A percentile compares a stretch with the other conserved stretches of the same genome.
Conservation (phyloP, 179 eudicot genomes). For the Amaranthus tricolor region DNA sequence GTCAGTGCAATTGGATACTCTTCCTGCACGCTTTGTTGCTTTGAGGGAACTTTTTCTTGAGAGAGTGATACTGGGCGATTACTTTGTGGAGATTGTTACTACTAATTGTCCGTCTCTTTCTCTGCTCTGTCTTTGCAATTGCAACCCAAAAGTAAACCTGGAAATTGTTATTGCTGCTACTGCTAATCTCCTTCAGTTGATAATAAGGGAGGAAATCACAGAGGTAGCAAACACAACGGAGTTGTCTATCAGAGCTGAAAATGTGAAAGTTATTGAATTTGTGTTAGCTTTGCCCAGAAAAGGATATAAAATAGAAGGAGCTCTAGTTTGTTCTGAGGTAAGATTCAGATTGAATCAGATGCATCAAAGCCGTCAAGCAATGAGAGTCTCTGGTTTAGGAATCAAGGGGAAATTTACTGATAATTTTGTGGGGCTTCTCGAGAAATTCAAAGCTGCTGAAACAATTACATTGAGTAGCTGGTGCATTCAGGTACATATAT, state of each 20-base stretch:
- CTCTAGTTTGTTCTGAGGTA: not conserved
- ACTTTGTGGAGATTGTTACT: not conserved
- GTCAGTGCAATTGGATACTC: not conserved
- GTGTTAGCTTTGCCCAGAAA: constrained; percentile 20
- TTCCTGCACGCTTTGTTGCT: not conserved
- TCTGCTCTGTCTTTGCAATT: not conserved
- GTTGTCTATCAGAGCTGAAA: constrained; percentile 10
- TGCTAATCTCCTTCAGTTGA: not conserved
- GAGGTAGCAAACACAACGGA: not conserved
- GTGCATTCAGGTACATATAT: constrained; percentile 25
- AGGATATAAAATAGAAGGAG: not conserved
- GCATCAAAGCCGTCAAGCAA: constrained; percentile 14
- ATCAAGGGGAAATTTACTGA: constrained; percentile 10
- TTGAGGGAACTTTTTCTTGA: not conserved
- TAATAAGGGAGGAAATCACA: constrained; percentile 2
- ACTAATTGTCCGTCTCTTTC: not conserved
- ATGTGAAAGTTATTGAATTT: constrained; percentile 18
- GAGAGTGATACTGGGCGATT: not conserved
- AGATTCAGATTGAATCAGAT: constrained; percentile 21
- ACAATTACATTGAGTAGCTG: constrained; percentile 16
- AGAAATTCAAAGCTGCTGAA: not conserved
- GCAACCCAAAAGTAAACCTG: not conserved
- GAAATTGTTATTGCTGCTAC: not conserved
- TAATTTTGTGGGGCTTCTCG: constrained; percentile 9
- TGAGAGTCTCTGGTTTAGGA: constrained; percentile 7